A percentile compares a stretch with the other conserved stretches of the same genome.
These are phyloP conservation scores for Arabis alpina DNA, from an alignment of 345 rosid genomes.

Conservation along the genomic window DNA sequence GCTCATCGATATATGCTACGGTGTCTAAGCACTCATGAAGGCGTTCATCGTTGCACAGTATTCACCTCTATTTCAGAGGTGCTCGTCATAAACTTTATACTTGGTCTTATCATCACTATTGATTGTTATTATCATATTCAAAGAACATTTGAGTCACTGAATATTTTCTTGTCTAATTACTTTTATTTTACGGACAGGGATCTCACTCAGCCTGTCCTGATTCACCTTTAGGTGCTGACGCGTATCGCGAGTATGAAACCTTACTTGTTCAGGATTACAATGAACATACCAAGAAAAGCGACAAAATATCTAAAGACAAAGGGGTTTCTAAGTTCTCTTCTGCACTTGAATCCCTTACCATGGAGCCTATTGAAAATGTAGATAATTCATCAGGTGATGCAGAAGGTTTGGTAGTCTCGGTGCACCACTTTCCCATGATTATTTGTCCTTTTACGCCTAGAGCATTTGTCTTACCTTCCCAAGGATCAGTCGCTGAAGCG, in stretches of 20 bases:
- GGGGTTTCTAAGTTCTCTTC: constrained; percentile 68
- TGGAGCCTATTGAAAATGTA: constrained; percentile 48
- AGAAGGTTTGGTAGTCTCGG: constrained; percentile 68
- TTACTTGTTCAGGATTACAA: constrained; percentile 95
- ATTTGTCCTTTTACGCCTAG: constrained; percentile 85
- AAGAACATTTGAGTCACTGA: neutral
- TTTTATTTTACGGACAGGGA: too few relatives aligned
- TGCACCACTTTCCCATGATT: constrained; percentile 88
- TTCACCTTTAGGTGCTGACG: constrained; percentile 95
- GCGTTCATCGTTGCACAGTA: constrained; percentile 58
- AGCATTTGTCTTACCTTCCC: constrained; percentile 91
- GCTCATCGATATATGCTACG: constrained; percentile 92
- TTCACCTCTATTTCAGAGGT: constrained; percentile 96
- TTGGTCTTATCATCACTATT: constrained; percentile 18
- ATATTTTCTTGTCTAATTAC: neutral
- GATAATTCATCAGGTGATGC: constrained; percentile 39
- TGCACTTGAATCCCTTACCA: constrained; percentile 53
- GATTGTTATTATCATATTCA: neutral
- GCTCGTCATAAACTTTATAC: constrained; percentile 24
- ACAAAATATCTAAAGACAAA: constrained; percentile 54
- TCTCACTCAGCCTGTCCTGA: constrained; percentile 84
- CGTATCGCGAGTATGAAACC: constrained; percentile 80
- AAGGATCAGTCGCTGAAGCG: constrained; percentile 92
- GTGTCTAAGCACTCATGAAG: constrained; percentile 66
- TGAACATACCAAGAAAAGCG: constrained; percentile 64